A percentile compares a stretch with the other conserved stretches of the same genome.
These are phyloP conservation scores for Rhizopogon sp. DNA, from an alignment of 768 basidiomycete species.

Conservation along the genomic window DNA sequence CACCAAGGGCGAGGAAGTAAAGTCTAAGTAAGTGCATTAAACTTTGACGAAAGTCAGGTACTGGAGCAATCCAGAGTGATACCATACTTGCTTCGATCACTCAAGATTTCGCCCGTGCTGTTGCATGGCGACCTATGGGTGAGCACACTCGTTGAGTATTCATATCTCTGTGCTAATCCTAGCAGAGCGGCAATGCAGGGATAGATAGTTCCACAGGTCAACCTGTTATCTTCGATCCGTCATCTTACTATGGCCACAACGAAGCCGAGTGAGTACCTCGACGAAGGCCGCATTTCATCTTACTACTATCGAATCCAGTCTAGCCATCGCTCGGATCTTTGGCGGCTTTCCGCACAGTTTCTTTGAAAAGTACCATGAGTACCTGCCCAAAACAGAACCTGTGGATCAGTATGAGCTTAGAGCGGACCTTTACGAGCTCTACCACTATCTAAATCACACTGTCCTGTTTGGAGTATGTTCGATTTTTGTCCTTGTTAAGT, in stretches of 20 bases:
- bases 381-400: conserved; percentile 61
- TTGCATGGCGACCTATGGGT: conserved; percentile 84
- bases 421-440: conserved; percentile 68
- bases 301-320: conserved; percentile 33
- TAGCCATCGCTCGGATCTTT: conserved; percentile 76
- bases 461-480: conserved; percentile 67
- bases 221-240: conserved; percentile 74
- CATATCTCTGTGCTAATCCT: background rate
- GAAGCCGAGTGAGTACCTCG: conserved; percentile 64
- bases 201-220: conserved; percentile 45
- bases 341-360: conserved; percentile 67
- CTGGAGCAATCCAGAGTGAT: conserved; percentile 49
- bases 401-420: conserved; percentile 59
- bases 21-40: conserved; percentile 35
- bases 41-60: background rate
- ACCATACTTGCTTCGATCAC: conserved; percentile 56
- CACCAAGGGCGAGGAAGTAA: conserved; percentile 45
- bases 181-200: conserved; percentile 71
- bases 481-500: background rate
- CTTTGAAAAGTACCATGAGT: conserved; percentile 58
- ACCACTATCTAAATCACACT: conserved; percentile 81
- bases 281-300: background rate
- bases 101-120: conserved; percentile 61
- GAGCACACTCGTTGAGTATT: conserved; percentile 5
- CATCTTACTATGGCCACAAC: conserved; percentile 75